A percentile compares a stretch with the other conserved stretches of the same genome.
Conservation (phyloP, 345 rosid species). For the Combretum micranthum region DNA sequence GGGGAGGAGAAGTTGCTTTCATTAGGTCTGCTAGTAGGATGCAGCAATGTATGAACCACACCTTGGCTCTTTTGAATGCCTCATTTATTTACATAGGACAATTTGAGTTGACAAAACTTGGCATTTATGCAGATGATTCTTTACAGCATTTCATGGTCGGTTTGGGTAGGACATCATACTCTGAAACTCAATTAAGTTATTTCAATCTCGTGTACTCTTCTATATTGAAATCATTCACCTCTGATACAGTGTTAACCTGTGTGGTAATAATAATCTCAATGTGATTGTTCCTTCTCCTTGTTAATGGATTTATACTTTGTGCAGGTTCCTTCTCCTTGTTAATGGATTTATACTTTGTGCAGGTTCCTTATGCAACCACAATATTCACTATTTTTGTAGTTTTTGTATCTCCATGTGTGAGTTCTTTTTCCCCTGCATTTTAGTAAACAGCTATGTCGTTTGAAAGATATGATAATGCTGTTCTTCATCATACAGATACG, state of each 20-base stretch:
- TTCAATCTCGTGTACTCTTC: too few species aligned
- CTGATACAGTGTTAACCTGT: not conserved
- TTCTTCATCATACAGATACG: conserved; percentile 29
- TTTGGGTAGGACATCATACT: conserved; percentile 50
- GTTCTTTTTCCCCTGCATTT: conserved; percentile 13
- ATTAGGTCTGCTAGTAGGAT: conserved; percentile 45
- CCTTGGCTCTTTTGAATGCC: not conserved
- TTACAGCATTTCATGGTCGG: conserved; percentile 68
- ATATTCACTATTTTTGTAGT: conserved; percentile 25
- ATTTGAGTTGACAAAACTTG: not conserved
- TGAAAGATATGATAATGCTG: not conserved
- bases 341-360: conserved; percentile 2
- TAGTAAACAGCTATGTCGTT: not conserved
- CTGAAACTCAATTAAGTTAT: not conserved
- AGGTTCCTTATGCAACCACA: conserved; percentile 75
- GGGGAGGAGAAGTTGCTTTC: conserved; percentile 70
- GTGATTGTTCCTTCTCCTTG: too few species aligned
- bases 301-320: not conserved
- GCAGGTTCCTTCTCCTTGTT: conserved; percentile 27
- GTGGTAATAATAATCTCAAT: not conserved
- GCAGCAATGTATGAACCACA: conserved; percentile 28
- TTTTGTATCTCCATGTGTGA: conserved; percentile 57
- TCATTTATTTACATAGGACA: not conserved
- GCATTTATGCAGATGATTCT: conserved; percentile 45
- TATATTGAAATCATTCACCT: not conserved